Evolutionary conservation across 169 alveolate genomes (phyloP).

Genomic region (Plasmodium vivax): DNA sequence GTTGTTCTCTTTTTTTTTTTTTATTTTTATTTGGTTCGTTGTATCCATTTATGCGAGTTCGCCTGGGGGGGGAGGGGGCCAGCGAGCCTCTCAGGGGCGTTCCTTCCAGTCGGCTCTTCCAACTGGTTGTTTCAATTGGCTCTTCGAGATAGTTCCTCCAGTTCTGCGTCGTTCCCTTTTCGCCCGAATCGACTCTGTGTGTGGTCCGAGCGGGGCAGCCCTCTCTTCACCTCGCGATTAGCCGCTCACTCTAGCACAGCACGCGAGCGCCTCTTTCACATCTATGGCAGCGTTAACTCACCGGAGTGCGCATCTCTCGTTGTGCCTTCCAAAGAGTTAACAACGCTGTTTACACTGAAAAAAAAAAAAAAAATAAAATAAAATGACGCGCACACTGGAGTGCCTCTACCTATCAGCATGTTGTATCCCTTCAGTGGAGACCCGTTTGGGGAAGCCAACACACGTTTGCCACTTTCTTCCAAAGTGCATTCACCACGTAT

Average conservation of each 20-base stretch:
- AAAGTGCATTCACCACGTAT: not conserved
- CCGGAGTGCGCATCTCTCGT: not conserved
- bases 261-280: not conserved
- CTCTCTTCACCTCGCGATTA: no score
- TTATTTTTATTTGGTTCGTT: not conserved
- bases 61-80: not conserved
- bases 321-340: not conserved
- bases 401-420: not conserved
- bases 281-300: not conserved
- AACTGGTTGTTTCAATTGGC: not conserved
- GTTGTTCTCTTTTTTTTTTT: not conserved
- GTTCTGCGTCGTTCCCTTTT: no score
- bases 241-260: not conserved
- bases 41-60: conserved; percentile 2
- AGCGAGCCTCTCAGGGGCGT: not conserved
- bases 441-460: not conserved
- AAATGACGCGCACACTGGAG: not conserved
- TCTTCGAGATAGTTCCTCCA: not conserved
- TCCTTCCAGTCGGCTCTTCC: not conserved
- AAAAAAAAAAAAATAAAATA: not conserved
- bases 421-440: not conserved
- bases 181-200: not conserved
- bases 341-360: not conserved
- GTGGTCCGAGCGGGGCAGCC: not conserved
- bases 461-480: not conserved